These are phyloP conservation scores for Phaeosphaeria sp. DNA, from an alignment of 2,329 filamentous ascomycete species.

Conservation along the genomic window DNA sequence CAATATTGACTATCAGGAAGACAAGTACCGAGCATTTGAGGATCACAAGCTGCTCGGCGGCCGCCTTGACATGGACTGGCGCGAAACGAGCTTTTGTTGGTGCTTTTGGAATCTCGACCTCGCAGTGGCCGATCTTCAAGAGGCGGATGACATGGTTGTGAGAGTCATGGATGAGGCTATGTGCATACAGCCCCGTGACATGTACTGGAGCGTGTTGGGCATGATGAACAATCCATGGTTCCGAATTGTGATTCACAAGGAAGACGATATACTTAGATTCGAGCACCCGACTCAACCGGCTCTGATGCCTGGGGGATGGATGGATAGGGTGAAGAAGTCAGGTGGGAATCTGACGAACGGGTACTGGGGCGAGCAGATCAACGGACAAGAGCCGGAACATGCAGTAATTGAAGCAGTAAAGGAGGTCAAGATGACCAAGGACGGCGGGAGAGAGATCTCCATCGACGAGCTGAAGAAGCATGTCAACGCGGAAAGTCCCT, in stretches of 20 bases:
- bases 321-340: slow-evolving; percentile 85
- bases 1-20: slow-evolving; percentile 82
- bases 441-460: slow-evolving; percentile 68
- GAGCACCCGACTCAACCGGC: slow-evolving; percentile 89
- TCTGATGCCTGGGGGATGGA: slow-evolving; percentile 83
- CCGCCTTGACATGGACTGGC: slow-evolving; percentile 78
- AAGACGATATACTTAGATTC: slow-evolving; percentile 70
- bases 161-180: slow-evolving; percentile 90
- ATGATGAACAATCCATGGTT: slow-evolving; percentile 99
- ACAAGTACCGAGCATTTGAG: slow-evolving; percentile 74
- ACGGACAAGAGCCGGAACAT: slow-evolving; percentile 55
- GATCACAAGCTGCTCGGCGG: slow-evolving; percentile 76
- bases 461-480: slow-evolving; percentile 76
- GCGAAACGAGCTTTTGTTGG: slow-evolving; percentile 87
- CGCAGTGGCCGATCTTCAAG: slow-evolving; percentile 65
- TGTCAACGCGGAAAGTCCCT: slow-evolving; percentile 69
- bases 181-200: slow-evolving; percentile 85
- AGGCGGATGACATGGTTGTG: slow-evolving; percentile 76
- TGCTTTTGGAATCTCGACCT: slow-evolving; percentile 87
- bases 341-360: slow-evolving; percentile 83
- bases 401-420: slow-evolving; percentile 59
- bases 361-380: slow-evolving; percentile 79
- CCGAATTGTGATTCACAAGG: slow-evolving; percentile 76
- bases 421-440: slow-evolving; percentile 80
- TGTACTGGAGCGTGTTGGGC: slow-evolving; percentile 94